These are phyloP conservation scores for Didymella glomerata DNA, from an alignment of 2,329 filamentous ascomycete species.

Conservation along the genomic window DNA sequence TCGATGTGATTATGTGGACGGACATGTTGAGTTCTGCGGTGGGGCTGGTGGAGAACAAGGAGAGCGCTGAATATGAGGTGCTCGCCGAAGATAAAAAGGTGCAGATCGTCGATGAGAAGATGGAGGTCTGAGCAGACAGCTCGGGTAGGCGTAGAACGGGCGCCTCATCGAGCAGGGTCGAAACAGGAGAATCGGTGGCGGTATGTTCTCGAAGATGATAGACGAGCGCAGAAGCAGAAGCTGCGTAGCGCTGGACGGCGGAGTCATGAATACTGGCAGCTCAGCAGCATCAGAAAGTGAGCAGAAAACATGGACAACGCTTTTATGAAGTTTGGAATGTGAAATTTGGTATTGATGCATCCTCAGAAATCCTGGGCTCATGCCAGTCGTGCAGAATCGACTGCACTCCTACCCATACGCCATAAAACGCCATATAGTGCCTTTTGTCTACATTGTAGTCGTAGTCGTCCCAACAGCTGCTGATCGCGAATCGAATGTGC, in stretches of 20 bases:
- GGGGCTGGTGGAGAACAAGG: background rate
- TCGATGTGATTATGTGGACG: conserved; percentile 5
- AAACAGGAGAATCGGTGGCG: too few relatives aligned
- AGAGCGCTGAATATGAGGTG: background rate
- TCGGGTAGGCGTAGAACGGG: background rate
- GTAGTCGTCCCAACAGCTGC: conserved; percentile 11
- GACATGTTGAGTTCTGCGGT: background rate
- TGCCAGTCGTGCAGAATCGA: conserved; percentile 7
- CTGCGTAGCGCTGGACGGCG: too few relatives aligned
- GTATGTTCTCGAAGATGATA: too few relatives aligned
- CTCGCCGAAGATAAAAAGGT: background rate
- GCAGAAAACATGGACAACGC: background rate
- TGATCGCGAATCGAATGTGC: background rate
- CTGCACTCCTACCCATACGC: conserved; percentile 20
- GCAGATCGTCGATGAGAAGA: background rate
- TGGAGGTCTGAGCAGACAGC: conserved; percentile 1
- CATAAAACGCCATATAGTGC: conserved; percentile 24
- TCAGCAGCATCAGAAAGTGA: too few relatives aligned
- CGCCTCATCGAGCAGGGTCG: too few relatives aligned
- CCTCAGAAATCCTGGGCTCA: conserved; percentile 14
- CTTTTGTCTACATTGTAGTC: conserved; percentile 17
- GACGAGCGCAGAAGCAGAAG: too few relatives aligned
- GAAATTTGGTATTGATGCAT: conserved; percentile 22
- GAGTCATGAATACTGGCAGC: background rate
- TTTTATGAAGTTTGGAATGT: conserved; percentile 6